These are phyloP conservation scores for Leucosporidium creatinivorum DNA, from an alignment of 768 basidiomycete species.

Conservation along the genomic window DNA sequence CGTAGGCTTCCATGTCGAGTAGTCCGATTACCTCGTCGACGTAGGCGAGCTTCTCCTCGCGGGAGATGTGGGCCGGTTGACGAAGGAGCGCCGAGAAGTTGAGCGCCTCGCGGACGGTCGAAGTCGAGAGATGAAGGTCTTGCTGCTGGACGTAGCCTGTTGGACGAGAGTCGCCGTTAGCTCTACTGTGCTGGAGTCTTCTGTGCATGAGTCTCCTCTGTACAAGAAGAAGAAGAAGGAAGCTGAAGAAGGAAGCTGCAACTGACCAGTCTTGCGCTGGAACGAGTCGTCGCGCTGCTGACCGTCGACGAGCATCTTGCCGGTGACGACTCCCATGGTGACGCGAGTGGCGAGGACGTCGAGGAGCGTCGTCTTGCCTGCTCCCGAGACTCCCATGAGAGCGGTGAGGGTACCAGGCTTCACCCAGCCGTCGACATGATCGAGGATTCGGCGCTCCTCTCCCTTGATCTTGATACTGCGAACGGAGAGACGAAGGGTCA, in stretches of 20 bases:
- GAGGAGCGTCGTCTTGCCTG: constrained; percentile 44
- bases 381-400: constrained; percentile 43
- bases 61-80: constrained; percentile 37
- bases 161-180: constrained; percentile 40
- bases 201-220: too few species aligned
- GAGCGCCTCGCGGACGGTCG: constrained; percentile 14
- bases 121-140: constrained; percentile 14
- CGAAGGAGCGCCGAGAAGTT: constrained; percentile 44
- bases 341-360: constrained; percentile 36
- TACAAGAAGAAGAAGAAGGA: too few species aligned
- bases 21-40: constrained; percentile 44
- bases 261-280: constrained; percentile 40
- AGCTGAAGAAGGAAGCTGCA: not conserved
- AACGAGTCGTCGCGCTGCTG: constrained; percentile 41
- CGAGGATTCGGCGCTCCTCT: constrained; percentile 12
- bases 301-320: constrained; percentile 46
- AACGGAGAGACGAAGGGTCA: not conserved
- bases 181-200: too few species aligned
- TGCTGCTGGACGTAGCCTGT: constrained; percentile 44
- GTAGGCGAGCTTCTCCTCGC: constrained; percentile 42
- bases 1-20: constrained; percentile 44
- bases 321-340: constrained; percentile 46
- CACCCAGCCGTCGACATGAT: constrained; percentile 43
- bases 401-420: constrained; percentile 46
- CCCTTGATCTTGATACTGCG: constrained; percentile 17